These are phyloP conservation scores for Laetiporus sulphureus DNA, from an alignment of 1,284 basidiomycete genomes.

Conservation along the genomic window DNA sequence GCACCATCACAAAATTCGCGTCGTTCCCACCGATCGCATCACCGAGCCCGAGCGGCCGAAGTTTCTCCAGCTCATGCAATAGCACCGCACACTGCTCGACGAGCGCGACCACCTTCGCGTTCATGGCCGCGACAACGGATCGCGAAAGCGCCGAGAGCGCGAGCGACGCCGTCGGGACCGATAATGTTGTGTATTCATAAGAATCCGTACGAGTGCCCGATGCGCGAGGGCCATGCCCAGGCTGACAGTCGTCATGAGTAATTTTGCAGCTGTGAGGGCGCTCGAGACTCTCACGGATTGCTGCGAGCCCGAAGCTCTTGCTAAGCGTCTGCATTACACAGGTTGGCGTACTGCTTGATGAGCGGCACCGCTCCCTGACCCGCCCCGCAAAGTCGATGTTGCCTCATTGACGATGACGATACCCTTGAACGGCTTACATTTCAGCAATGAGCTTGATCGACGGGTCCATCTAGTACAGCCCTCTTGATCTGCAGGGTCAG, in stretches of 20 bases:
- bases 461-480: conserved; percentile 57
- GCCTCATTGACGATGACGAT: conserved; percentile 96
- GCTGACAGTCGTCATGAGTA: no score
- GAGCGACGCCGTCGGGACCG: conserved; percentile 80
- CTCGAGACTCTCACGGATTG: conserved; percentile 76
- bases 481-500: conserved; percentile 57
- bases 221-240: conserved; percentile 89
- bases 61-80: conserved; percentile 37
- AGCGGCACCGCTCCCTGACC: conserved; percentile 63
- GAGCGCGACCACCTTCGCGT: conserved; percentile 56
- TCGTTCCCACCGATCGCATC: conserved; percentile 74
- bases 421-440: conserved; percentile 82
- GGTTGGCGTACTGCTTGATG: conserved; percentile 79
- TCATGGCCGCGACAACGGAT: conserved; percentile 61
- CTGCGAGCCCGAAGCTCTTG: conserved; percentile 95
- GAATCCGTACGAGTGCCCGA: conserved; percentile 84
- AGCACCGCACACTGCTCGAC: conserved; percentile 53
- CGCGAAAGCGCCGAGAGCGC: conserved; percentile 70
- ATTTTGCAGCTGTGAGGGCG: neutral
- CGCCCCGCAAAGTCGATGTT: conserved; percentile 84
- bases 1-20: conserved; percentile 90
- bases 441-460: conserved; percentile 83
- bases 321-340: conserved; percentile 94
- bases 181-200: conserved; percentile 98
- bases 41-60: conserved; percentile 60